Evolutionary conservation across 768 basidiomycete genomes (phyloP).

Genomic region (Boletus rufocinnamomeus): DNA sequence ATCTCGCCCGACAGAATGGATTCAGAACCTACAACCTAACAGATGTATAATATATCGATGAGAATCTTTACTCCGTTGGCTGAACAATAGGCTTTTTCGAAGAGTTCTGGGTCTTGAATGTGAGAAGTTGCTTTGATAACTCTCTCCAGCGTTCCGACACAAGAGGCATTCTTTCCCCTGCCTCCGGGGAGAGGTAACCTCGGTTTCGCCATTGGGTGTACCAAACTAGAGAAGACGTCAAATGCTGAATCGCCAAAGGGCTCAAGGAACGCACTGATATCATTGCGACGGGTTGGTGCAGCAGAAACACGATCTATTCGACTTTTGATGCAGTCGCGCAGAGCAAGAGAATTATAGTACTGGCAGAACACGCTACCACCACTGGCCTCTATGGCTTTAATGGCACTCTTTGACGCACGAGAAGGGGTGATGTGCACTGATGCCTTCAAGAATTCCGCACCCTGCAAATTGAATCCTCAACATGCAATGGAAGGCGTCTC

Average conservation of each 20-base stretch:
- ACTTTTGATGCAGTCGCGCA: slow-evolving; percentile 76
- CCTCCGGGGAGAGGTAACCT: slow-evolving; percentile 68
- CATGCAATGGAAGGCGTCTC: not conserved
- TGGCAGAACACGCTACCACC: slow-evolving; percentile 89
- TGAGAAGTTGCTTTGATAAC: slow-evolving; percentile 60
- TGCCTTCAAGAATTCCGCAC: slow-evolving; percentile 61
- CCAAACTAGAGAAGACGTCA: slow-evolving; percentile 55
- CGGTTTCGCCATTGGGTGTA: slow-evolving; percentile 73
- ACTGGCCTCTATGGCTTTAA: slow-evolving; percentile 74
- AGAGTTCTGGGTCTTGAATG: slow-evolving; percentile 45
- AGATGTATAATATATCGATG: slow-evolving; percentile 17
- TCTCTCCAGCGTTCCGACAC: slow-evolving; percentile 71
- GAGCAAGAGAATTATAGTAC: slow-evolving; percentile 85
- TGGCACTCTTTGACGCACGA: slow-evolving; percentile 84
- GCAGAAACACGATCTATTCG: slow-evolving; percentile 71
- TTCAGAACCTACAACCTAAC: slow-evolving; percentile 22
- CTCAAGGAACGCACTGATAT: slow-evolving; percentile 63
- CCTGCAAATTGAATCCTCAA: slow-evolving; percentile 42
- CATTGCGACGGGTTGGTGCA: slow-evolving; percentile 80
- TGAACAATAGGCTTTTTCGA: slow-evolving; percentile 28
- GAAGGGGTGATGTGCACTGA: slow-evolving; percentile 82
- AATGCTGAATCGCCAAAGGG: slow-evolving; percentile 2
- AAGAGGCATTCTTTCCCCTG: slow-evolving; percentile 59
- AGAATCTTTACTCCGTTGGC: slow-evolving; percentile 22
- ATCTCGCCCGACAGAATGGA: slow-evolving; percentile 61